Base-by-base conservation (phyloP, 2,329 filamentous ascomycete species). In the Venturia effusa region DNA sequence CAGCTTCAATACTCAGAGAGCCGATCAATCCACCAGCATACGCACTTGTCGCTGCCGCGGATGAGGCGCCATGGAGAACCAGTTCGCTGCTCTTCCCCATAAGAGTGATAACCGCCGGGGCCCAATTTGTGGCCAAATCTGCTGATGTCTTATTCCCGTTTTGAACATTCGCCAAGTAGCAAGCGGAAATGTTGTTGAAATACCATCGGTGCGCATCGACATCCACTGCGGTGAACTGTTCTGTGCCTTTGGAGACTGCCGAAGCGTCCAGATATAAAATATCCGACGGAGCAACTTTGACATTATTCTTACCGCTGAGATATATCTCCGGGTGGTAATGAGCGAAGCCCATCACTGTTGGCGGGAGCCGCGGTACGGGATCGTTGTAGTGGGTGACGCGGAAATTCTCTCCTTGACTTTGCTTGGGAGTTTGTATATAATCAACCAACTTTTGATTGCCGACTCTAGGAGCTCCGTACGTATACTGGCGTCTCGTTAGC, bases 291-390 rank as follows among this genome's bases (percentile, higher is more conserved):
- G 64, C 67, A 1, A 70, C 69, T 27, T 60, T 45, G 0, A 66
- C 69, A 1, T 66, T 60, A 40, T 73, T 74, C 0, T 65, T 70
- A 5, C 63, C 70, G 0, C 67, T 68, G 57, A 76, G 68, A 59
- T 73, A 90, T 74, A 85, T 89, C 77, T 91, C 88, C 1, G 88
- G 86, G 17, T 79, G 83, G 22, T 84, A 82, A 73, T 90, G 88
- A 45, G 81, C 76, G 76, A 85, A 91, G 41, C 82, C 82, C 62
- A 87, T 72, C 57, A 82, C 61, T 64, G 84, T 74, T 15, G 86
- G 83, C 1, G 88, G 88, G 41, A 92, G 78, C 55, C 84, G 81
- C 0, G 88, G 85, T 1, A n/a, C 19, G 1, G 51, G 51, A 30
- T 55, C 51, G 1, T 30, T 30, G 1, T n/a, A 15, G n/a, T 55